phyloP scores from a whole-genome alignment of 2,329 filamentous ascomycete genomes.

The Apiospora sp. region DNA sequence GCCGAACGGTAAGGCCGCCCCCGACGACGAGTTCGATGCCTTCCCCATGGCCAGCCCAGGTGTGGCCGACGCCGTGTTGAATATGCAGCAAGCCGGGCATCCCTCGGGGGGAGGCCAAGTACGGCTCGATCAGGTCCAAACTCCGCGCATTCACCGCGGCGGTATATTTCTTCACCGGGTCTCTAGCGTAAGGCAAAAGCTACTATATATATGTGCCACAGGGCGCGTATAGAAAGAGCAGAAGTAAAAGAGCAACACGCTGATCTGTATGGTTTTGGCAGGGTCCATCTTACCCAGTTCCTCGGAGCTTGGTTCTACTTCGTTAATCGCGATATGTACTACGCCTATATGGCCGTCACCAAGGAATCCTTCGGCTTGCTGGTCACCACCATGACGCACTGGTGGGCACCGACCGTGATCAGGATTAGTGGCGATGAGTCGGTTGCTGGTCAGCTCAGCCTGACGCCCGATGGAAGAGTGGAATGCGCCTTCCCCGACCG shows the following conservation, averaged over 20 bases:
- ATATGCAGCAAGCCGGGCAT: slow-evolving; percentile 45
- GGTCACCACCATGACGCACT: slow-evolving; percentile 81
- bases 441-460: slow-evolving; percentile 76
- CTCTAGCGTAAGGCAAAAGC: slow-evolving; percentile 53
- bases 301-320: slow-evolving; percentile 80
- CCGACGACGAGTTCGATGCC: slow-evolving; percentile 27
- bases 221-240: too few relatives aligned
- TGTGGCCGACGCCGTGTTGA: slow-evolving; percentile 32
- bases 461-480: slow-evolving; percentile 75
- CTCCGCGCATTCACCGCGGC: slow-evolving; percentile 60
- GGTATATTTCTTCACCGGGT: slow-evolving; percentile 60
- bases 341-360: slow-evolving; percentile 86
- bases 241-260: neutral
- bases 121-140: slow-evolving; percentile 58
- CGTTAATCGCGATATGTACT: slow-evolving; percentile 79
- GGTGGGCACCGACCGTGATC: slow-evolving; percentile 86
- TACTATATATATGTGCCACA: neutral
- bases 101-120: slow-evolving; percentile 64
- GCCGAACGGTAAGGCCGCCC: slow-evolving; percentile 29
- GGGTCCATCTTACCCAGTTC: slow-evolving; percentile 75
- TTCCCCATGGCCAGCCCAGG: slow-evolving; percentile 41
- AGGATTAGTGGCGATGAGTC: slow-evolving; percentile 85
- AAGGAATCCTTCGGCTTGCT: slow-evolving; percentile 85
- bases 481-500: slow-evolving; percentile 83
- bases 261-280: slow-evolving; percentile 40